These are phyloP conservation scores for Tephrocybe sp. DNA, from an alignment of 768 basidiomycete species.

Conservation along the genomic window DNA sequence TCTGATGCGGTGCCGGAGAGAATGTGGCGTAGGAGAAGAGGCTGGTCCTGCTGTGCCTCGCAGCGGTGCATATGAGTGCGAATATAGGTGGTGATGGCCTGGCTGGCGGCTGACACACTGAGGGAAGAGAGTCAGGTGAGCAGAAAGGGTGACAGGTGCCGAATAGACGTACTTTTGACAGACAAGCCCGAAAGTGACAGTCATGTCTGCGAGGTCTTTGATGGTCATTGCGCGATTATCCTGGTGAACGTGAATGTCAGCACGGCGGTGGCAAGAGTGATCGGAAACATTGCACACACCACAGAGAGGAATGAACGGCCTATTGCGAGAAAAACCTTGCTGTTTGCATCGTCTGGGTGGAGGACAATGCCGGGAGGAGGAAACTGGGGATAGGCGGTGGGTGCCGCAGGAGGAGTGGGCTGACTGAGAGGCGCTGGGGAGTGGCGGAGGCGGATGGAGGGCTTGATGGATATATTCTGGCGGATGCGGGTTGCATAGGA, in stretches of 20 bases:
- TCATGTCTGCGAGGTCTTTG: conserved; percentile 79
- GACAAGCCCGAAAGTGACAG: conserved; percentile 59
- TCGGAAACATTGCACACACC: conserved; percentile 42
- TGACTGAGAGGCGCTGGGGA: conserved; percentile 28
- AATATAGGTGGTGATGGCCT: conserved; percentile 83
- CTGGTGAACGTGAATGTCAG: conserved; percentile 38
- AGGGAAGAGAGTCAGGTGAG: conserved; percentile 7
- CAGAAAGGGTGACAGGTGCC: background rate
- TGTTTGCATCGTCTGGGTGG: conserved; percentile 71
- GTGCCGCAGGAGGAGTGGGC: too few relatives aligned
- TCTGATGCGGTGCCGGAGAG: conserved; percentile 72
- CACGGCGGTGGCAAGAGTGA: conserved; percentile 19
- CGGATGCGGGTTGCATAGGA: conserved; percentile 57
- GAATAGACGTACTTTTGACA: conserved; percentile 65
- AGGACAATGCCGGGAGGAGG: conserved; percentile 66
- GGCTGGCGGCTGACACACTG: conserved; percentile 76
- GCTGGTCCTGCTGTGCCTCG: conserved; percentile 68
- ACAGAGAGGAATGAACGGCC: conserved; percentile 73
- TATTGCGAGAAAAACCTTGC: conserved; percentile 73
- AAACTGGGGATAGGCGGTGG: conserved; percentile 41
- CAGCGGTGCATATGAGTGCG: conserved; percentile 73
- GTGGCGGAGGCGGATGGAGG: conserved; percentile 50
- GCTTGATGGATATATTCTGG: conserved; percentile 51
- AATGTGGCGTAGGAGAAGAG: conserved; percentile 69
- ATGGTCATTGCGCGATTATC: conserved; percentile 85